A percentile compares a stretch with the other conserved stretches of the same genome.
Conservation (phyloP, 148 eudicot species). For the Amaranthus palmeri region DNA sequence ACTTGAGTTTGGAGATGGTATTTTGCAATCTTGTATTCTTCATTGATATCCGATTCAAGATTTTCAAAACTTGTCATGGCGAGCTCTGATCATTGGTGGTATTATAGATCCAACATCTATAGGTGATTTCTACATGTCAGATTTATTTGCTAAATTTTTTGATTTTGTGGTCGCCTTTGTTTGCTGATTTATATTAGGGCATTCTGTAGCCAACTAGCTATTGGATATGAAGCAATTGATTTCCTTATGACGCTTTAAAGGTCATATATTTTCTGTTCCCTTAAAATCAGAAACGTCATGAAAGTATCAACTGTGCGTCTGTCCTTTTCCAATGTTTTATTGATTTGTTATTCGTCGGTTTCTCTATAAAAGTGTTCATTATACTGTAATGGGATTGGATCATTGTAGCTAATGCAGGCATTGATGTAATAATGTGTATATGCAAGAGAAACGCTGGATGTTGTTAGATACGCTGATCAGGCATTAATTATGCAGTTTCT, state of each 20-base stretch:
- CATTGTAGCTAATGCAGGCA: not conserved
- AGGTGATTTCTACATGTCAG: not conserved
- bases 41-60: not conserved
- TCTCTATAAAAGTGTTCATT: not conserved
- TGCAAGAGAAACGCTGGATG: not conserved
- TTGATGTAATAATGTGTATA: conserved; percentile 6
- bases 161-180: too few relatives aligned
- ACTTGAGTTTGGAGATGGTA: not conserved
- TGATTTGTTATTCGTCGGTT: too few relatives aligned
- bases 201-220: not conserved
- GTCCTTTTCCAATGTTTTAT: not conserved
- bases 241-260: too few relatives aligned
- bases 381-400: not conserved
- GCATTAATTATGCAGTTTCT: not conserved
- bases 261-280: too few relatives aligned
- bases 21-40: not conserved
- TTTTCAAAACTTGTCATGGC: not conserved
- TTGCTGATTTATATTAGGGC: too few relatives aligned
- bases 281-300: not conserved
- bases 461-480: conserved; percentile 8
- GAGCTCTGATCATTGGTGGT: not conserved
- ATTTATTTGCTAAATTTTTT: too few relatives aligned
- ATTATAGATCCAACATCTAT: not conserved
- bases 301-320: not conserved
- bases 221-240: not conserved